Conservation (phyloP, 345 rosid species). For the Eucalyptus decipiens region DNA sequence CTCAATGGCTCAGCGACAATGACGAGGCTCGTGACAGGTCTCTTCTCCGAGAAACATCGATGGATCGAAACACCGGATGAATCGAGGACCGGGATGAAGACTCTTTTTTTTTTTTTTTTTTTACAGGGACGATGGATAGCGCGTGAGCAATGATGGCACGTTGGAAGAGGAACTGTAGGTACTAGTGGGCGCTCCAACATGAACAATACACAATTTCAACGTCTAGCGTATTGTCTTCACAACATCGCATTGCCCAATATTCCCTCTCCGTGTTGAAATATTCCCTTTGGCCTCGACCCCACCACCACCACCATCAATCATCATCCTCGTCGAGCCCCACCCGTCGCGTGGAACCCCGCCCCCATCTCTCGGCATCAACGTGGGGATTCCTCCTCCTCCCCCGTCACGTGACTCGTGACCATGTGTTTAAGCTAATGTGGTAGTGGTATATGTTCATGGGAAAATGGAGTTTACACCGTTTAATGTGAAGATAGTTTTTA, state of each 20-base stretch:
- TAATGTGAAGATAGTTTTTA: background rate
- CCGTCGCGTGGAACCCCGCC: conserved; percentile 12
- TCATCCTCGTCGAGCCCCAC: conserved; percentile 36
- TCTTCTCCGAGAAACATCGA: background rate
- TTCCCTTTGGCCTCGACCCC: conserved; percentile 5
- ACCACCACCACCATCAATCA: background rate
- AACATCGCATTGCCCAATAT: conserved; percentile 23
- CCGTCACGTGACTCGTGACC: conserved; percentile 49
- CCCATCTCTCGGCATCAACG: conserved; percentile 73
- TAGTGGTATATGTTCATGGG: background rate
- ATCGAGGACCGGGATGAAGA: background rate
- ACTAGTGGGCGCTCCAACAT: background rate
- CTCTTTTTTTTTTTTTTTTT: too few relatives aligned
- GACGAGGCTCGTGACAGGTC: background rate
- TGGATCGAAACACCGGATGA: background rate
- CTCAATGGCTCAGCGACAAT: background rate
- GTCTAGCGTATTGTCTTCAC: conserved; percentile 19
- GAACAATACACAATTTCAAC: conserved; percentile 9
- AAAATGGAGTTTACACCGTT: background rate
- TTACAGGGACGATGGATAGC: background rate
- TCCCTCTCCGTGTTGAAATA: conserved; percentile 51
- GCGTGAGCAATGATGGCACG: background rate
- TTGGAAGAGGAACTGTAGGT: background rate
- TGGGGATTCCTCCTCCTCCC: background rate
- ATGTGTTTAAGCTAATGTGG: conserved; percentile 19